A percentile compares a stretch with the other conserved stretches of the same genome.
These are phyloP conservation scores for Colletotrichum scovillei DNA, from an alignment of 2,329 filamentous ascomycete genomes.

Conservation along the genomic window DNA sequence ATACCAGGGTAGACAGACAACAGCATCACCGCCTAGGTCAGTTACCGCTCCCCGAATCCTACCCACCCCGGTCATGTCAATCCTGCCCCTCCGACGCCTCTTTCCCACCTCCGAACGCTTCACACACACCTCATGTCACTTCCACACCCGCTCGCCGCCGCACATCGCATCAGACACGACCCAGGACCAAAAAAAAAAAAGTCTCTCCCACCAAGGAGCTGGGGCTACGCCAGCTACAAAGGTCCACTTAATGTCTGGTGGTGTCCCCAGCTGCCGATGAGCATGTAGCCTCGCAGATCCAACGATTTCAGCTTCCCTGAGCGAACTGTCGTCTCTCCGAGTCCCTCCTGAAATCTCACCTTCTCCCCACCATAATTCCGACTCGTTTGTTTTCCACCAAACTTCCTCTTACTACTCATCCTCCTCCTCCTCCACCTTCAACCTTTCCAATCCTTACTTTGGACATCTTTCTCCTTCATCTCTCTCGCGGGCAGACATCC, in stretches of 20 bases:
- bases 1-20: constrained; percentile 4
- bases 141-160: constrained; percentile 18
- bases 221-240: constrained; percentile 33
- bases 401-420: constrained; percentile 32
- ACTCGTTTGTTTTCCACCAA: constrained; percentile 32
- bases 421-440: constrained; percentile 30
- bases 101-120: constrained; percentile 11
- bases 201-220: constrained; percentile 26
- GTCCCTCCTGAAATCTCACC: constrained; percentile 37
- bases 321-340: constrained; percentile 32
- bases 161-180: neutral
- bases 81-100: constrained; percentile 23
- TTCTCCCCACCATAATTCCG: constrained; percentile 36
- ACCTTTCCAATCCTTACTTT: constrained; percentile 28
- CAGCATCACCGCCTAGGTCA: constrained; percentile 26
- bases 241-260: constrained; percentile 41
- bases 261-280: constrained; percentile 37
- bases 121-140: constrained; percentile 20
- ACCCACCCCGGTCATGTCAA: constrained; percentile 25
- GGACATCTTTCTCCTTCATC: constrained; percentile 5
- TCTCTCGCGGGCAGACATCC: constrained; percentile 28
- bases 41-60: constrained; percentile 18
- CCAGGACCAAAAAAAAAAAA: neutral
- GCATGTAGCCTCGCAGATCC: constrained; percentile 38
- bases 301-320: constrained; percentile 38